Evolutionary conservation across 148 eudicot genomes (phyloP), one percentile per base, ranked within the genome.

Genomic region (Tetragonia tetragonoides): DNA sequence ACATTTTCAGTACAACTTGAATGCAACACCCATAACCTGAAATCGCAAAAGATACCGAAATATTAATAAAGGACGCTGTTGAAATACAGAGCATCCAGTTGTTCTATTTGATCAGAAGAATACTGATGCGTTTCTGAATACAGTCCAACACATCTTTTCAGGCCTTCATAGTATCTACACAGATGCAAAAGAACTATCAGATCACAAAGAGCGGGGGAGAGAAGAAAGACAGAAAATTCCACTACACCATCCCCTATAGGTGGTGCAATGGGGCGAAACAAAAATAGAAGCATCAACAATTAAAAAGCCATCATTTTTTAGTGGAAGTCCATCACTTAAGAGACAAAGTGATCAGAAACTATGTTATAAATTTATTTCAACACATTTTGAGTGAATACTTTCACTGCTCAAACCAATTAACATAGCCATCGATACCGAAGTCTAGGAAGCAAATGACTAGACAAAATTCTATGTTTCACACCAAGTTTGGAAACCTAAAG

Each of bases 61-160:
- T n/a, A n/a, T n/a, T n/a, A n/a, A n/a, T n/a, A n/a, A n/a, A n/a
- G n/a, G n/a, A n/a, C n/a, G n/a, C n/a, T n/a, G n/a, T n/a, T n/a
- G n/a, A n/a, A n/a, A n/a, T 96, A 96, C 77, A 96, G 83, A 66
- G 88, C 88, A 46, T 91, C 95, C 81, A 96, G 83, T 79, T 83
- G 82, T 78, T 87, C 92, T 77, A 88, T 82, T 71, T 89, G 87
- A 73, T 89, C 90, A 76, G 93, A 70, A 60, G 98, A 86, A 85
- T 93, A 91, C 62, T 82, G 76, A 12, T 84, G 84, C 66, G 74
- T 88, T 70, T 87, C 90, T 68, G 91, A 85, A 85, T 83, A 79
- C 47, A 96, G 84, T 21, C 98, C 97, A 64, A 90, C 77, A 79
- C 99, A 96, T 86, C 82, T 93, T 79, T 96, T 98, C 81, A 96